A percentile compares a stretch with the other conserved stretches of the same genome.
Evolutionary conservation across 2,329 filamentous ascomycete genomes (phyloP).

Genomic region (Pleurostoma richardsiae): DNA sequence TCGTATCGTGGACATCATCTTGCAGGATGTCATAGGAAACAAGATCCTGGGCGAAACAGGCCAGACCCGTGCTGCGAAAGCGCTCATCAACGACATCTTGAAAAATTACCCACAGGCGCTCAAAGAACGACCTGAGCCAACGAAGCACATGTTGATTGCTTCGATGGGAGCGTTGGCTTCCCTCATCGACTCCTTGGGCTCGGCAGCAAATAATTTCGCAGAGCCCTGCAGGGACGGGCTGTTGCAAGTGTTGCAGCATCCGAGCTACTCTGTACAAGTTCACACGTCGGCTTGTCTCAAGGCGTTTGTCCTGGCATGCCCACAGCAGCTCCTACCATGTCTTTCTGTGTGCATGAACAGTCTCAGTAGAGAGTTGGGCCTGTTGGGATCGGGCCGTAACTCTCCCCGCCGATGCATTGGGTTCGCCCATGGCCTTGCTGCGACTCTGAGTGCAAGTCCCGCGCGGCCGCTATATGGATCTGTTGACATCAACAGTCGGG

Average conservation of each 20-base stretch:
- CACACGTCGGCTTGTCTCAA: slow-evolving; percentile 83
- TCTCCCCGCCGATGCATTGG: slow-evolving; percentile 81
- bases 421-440: slow-evolving; percentile 86
- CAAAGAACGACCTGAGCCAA: slow-evolving; percentile 82
- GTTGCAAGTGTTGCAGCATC: slow-evolving; percentile 86
- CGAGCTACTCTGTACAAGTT: slow-evolving; percentile 93
- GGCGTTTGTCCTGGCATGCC: slow-evolving; percentile 82
- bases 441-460: slow-evolving; percentile 84
- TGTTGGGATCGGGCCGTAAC: slow-evolving; percentile 69
- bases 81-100: slow-evolving; percentile 79
- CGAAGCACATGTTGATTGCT: slow-evolving; percentile 77
- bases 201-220: slow-evolving; percentile 72
- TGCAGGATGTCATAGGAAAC: slow-evolving; percentile 78
- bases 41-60: slow-evolving; percentile 85
- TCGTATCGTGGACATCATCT: slow-evolving; percentile 75
- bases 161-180: slow-evolving; percentile 75
- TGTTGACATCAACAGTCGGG: slow-evolving; percentile 88
- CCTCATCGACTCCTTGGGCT: slow-evolving; percentile 74
- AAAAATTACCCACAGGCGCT: slow-evolving; percentile 92
- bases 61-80: slow-evolving; percentile 75
- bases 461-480: slow-evolving; percentile 88
- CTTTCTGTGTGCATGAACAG: slow-evolving; percentile 97
- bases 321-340: slow-evolving; percentile 84
- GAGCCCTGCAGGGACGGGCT: slow-evolving; percentile 83
- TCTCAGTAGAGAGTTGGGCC: slow-evolving; percentile 76